These are phyloP conservation scores for Candida khao-thaluensis DNA, from an alignment of 805 yeast species.

Conservation along the genomic window DNA sequence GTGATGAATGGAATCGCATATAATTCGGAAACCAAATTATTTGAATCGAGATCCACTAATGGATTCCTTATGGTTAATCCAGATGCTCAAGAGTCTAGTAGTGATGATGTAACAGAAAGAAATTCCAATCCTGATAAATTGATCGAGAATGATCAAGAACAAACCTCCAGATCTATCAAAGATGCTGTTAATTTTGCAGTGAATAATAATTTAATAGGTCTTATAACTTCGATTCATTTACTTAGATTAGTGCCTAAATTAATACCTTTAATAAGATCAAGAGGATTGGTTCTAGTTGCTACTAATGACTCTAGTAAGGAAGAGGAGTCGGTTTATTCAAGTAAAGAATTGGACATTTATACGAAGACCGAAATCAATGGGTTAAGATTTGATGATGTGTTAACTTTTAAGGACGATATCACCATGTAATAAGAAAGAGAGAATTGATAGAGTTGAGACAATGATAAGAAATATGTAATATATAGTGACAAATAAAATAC, in stretches of 20 bases:
- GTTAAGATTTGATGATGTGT: conserved; percentile 56
- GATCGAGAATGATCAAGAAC: conserved; percentile 33
- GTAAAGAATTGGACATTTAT: conserved; percentile 34
- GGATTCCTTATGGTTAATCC: conserved; percentile 34
- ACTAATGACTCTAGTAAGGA: conserved; percentile 40
- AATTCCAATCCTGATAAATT: conserved; percentile 17
- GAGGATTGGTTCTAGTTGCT: conserved; percentile 84
- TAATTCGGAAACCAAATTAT: conserved; percentile 23
- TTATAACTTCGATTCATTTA: conserved; percentile 71
- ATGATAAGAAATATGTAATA: no score
- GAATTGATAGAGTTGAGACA: no score
- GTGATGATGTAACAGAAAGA: conserved; percentile 5
- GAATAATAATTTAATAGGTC: conserved; percentile 79
- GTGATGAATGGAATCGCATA: conserved; percentile 66
- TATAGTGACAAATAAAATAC: no score
- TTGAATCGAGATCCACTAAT: conserved; percentile 42
- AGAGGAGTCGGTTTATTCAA: conserved; percentile 21
- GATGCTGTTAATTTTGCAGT: conserved; percentile 81
- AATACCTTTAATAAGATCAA: conserved; percentile 68
- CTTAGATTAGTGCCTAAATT: conserved; percentile 73
- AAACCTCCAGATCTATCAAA: conserved; percentile 64
- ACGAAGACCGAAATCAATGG: conserved; percentile 61
- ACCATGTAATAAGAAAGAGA: conserved; percentile 24
- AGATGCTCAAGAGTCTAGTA: conserved; percentile 5
- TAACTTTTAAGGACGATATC: conserved; percentile 62